Evolutionary conservation across 768 basidiomycete species (phyloP).

Genomic region (Boletus bicolor): DNA sequence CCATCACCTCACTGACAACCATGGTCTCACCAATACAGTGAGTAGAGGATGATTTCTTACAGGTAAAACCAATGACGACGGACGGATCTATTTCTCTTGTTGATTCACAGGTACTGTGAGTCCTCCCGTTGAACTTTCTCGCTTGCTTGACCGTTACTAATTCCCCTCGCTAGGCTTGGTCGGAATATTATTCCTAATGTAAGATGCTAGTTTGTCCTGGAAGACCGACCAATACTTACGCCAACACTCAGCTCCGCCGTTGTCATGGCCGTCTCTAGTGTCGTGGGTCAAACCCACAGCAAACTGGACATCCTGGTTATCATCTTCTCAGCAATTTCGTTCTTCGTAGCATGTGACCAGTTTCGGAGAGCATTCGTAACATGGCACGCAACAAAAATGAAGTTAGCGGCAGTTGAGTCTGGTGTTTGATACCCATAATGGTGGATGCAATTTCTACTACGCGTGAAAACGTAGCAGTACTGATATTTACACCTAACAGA

Average conservation of each 20-base stretch:
- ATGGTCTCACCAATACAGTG: constrained; percentile 19
- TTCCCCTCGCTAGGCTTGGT: constrained; percentile 13
- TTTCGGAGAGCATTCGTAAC: constrained; percentile 18
- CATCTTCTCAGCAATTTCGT: constrained; percentile 12
- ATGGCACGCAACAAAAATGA: constrained; percentile 15
- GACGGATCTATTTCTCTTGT: background rate
- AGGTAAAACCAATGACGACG: background rate
- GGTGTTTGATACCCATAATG: constrained; percentile 4
- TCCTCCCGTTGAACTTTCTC: background rate
- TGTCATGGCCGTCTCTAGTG: constrained; percentile 15
- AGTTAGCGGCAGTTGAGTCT: constrained; percentile 2
- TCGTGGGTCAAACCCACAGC: constrained; percentile 10
- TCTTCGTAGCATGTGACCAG: constrained; percentile 21
- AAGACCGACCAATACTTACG: background rate
- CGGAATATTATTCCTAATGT: constrained; percentile 22
- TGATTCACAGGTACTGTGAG: constrained; percentile 17
- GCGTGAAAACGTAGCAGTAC: background rate
- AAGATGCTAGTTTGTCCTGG: background rate
- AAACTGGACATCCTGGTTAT: constrained; percentile 15
- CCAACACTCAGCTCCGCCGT: constrained; percentile 11
- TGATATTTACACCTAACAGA: background rate
- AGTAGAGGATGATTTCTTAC: constrained; percentile 3
- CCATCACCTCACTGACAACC: background rate
- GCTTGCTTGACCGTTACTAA: background rate
- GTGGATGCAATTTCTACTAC: background rate